phyloP scores from a whole-genome alignment of 371 early-diverging fungal species.

The Mucor mucedo region DNA sequence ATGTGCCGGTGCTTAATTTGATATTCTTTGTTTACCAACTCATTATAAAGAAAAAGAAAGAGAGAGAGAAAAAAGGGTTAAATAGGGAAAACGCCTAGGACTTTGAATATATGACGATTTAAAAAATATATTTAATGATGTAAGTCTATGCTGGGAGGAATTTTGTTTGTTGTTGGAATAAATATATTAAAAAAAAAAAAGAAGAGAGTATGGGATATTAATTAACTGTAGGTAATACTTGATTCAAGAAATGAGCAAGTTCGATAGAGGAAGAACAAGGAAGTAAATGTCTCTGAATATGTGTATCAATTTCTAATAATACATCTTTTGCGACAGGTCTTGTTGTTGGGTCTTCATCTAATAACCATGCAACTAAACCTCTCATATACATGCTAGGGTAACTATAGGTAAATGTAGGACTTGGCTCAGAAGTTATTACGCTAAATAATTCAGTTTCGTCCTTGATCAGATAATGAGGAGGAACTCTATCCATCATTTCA shows the following conservation, averaged over 20 bases:
- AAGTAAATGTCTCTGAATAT: conserved; percentile 39
- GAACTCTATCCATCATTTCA: conserved; percentile 64
- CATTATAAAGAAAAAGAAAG: conserved; percentile 6
- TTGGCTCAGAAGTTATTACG: conserved; percentile 44
- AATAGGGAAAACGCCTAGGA: neutral
- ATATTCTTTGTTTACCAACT: conserved; percentile 1
- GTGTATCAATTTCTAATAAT: conserved; percentile 46
- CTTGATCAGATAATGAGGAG: conserved; percentile 54
- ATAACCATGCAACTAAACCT: conserved; percentile 55
- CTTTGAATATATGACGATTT: neutral
- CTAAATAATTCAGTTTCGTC: conserved; percentile 52
- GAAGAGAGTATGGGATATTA: conserved; percentile 1
- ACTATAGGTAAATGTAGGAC: conserved; percentile 56
- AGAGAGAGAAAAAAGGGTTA: conserved; percentile 5
- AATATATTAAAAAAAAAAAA: neutral
- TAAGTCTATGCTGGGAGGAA: neutral
- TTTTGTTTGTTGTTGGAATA: neutral
- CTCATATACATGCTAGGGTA: conserved; percentile 58
- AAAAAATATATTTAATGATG: neutral
- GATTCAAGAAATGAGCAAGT: conserved; percentile 39
- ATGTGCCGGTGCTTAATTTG: neutral
- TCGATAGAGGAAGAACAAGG: conserved; percentile 41
- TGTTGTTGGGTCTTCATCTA: conserved; percentile 45
- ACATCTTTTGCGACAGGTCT: conserved; percentile 52
- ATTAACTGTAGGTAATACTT: conserved; percentile 27